Evolutionary conservation across 495 filamentous ascomycete species (phyloP), one percentile per base, ranked within the genome.

Genomic region (Xylaria bambusicola): DNA sequence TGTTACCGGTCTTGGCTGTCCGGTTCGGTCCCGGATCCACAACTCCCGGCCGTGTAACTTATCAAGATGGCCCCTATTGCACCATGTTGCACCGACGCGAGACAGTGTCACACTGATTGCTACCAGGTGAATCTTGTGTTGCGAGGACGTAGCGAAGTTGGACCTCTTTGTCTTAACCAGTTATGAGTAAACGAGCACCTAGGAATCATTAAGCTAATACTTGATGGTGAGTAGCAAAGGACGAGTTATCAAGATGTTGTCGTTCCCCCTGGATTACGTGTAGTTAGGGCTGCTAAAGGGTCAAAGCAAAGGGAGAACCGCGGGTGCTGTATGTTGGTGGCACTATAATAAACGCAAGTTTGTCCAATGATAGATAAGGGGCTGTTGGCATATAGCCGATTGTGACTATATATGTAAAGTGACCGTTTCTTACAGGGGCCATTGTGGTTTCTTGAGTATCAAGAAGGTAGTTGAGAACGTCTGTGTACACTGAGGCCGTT

Each of bases 21-120:
- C 44, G 2, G 18, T 50, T 40, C 26, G n/a, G 35, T 42, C 56
- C 41, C n/a, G 15, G 31, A 1, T 49, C 33, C 12, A 20, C 42
- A n/a, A 13, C 20, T n/a, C 26, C 31, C 55, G 23, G 9, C 23
- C 6, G 55, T 58, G 55, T 40, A 58, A 58, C 55, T 27, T 26
- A 29, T 20, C 24, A 48, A 29, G 41, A 48, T 38, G 10, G 9
- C 54, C 21, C 24, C 42, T 55, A 26, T 3, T 35, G 24, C 6
- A 33, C 18, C 23, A 24, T 29, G 46, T 41, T 38, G 35, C 46
- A 58, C 35, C 6, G 17, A 13, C 23, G 15, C 46, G 20, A 51
- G 46, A 42, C 46, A 40, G 44, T 27, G 46, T 58, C 33, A 27
- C 56, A 58, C 56, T 21, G 26, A 58, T 33, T 21, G 56, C 46